Conservation (phyloP, 495 filamentous ascomycete species). For the Pyronema omphalodes region DNA sequence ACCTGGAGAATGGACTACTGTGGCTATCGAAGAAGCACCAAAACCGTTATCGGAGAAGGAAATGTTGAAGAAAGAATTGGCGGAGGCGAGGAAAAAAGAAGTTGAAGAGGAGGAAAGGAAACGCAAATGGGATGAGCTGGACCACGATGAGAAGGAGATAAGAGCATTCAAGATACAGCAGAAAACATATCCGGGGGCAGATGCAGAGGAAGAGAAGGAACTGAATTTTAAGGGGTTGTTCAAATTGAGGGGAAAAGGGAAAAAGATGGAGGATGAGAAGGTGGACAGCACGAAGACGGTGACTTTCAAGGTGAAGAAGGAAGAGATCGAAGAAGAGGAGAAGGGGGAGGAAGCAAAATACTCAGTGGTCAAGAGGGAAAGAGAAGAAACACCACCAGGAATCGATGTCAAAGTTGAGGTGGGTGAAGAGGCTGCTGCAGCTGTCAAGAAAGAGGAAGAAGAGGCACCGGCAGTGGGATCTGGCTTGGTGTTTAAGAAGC, state of each 20-base stretch:
- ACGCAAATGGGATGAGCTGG: constrained; percentile 42
- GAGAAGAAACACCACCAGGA: constrained; percentile 8
- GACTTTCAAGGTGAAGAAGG: constrained; percentile 15
- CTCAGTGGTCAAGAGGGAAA: constrained; percentile 25
- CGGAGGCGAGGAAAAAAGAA: constrained; percentile 53
- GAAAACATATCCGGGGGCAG: constrained; percentile 41
- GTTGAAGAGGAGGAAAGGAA: constrained; percentile 37
- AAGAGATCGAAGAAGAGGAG: constrained; percentile 9
- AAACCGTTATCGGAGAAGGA: constrained; percentile 18
- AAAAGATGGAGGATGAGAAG: constrained; percentile 13
- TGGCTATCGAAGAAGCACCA: constrained; percentile 24
- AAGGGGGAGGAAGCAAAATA: constrained; percentile 13
- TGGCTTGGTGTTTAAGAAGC: constrained; percentile 71
- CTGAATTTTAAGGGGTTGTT: constrained; percentile 52
- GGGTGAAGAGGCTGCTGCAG: constrained; percentile 13
- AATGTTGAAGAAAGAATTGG: constrained; percentile 31
- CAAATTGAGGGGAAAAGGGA: constrained; percentile 23
- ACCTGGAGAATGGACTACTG: constrained; percentile 70
- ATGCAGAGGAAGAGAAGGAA: constrained; percentile 38
- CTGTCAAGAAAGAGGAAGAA: constrained; percentile 10
- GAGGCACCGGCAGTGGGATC: constrained; percentile 18
- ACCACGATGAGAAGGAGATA: constrained; percentile 42
- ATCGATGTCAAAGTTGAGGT: constrained; percentile 22
- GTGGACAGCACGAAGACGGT: constrained; percentile 24
- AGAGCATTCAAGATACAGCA: constrained; percentile 38